A percentile compares a stretch with the other conserved stretches of the same genome.
Evolutionary conservation across 177 flowering plant species (phyloP).

Genomic region (Vitis hybrid): DNA sequence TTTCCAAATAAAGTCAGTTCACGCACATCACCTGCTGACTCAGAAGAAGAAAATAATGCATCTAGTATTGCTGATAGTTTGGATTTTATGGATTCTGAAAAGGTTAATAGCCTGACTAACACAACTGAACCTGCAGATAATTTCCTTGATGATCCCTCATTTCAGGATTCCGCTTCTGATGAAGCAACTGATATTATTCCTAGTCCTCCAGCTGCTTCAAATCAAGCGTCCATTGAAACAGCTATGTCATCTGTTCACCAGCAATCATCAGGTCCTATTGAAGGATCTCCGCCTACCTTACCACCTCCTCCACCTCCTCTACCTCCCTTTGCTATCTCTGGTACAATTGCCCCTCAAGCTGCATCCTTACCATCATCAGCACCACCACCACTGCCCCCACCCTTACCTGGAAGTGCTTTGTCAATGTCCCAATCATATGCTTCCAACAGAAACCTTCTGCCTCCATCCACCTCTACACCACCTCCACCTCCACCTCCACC

Average conservation of each 20-base stretch:
- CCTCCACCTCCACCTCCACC: constrained; percentile 16
- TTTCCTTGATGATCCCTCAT: constrained; percentile 29
- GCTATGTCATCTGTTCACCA: constrained; percentile 5
- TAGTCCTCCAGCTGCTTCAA: constrained; percentile 20
- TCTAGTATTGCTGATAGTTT: constrained; percentile 63
- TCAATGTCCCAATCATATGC: too few species aligned
- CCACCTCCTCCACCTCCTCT: constrained; percentile 14
- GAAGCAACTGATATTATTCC: constrained; percentile 43
- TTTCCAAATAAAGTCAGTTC: constrained; percentile 52
- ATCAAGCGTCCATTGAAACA: constrained; percentile 13
- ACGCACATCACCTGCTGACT: constrained; percentile 65
- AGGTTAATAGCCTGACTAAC: constrained; percentile 14
- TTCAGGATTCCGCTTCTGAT: constrained; percentile 36
- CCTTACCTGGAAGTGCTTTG: neutral
- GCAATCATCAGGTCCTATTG: constrained; percentile 8
- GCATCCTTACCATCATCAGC: constrained; percentile 22
- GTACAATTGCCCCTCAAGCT: constrained; percentile 4
- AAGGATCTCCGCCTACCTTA: constrained; percentile 14
- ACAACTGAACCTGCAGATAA: constrained; percentile 8
- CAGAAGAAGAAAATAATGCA: constrained; percentile 77
- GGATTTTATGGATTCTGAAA: constrained; percentile 44
- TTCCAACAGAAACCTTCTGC: neutral
- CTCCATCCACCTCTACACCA: constrained; percentile 10
- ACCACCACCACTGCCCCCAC: constrained; percentile 13
- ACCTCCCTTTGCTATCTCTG: constrained; percentile 2